These are phyloP conservation scores for Myriosclerotinia duriaeana DNA, from an alignment of 2,329 filamentous ascomycete species.

Conservation along the genomic window DNA sequence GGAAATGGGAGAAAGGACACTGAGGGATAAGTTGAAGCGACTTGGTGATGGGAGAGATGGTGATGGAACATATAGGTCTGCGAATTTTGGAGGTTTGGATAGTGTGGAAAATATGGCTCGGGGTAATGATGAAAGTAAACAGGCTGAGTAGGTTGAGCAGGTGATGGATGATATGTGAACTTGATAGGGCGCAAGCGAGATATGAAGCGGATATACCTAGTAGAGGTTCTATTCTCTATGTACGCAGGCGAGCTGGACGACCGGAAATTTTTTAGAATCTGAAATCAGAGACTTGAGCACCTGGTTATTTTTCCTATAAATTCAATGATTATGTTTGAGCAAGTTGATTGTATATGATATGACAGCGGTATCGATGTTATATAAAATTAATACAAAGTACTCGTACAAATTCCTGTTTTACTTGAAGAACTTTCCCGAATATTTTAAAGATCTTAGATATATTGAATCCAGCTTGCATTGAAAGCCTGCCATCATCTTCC, in stretches of 20 bases:
- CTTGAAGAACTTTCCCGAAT: neutral
- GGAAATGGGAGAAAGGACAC: no score
- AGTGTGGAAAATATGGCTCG: no score
- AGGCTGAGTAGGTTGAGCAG: neutral
- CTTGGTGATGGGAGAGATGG: no score
- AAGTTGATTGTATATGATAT: neutral
- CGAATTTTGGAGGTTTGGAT: no score
- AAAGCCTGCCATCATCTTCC: neutral
- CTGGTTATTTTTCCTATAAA: neutral
- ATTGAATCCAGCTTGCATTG: neutral
- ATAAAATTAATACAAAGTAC: neutral
- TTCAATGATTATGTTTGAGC: neutral
- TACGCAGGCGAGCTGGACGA: neutral
- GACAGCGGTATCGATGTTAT: neutral
- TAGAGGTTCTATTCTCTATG: no score
- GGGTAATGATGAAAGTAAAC: neutral
- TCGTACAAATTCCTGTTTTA: neutral
- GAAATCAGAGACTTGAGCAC: neutral
- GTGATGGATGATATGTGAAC: neutral
- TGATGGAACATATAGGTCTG: no score
- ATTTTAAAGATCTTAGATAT: no score
- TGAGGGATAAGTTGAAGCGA: no score
- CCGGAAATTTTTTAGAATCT: neutral
- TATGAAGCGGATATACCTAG: no score
- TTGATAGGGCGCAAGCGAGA: no score